Evolutionary conservation across 257 asterid species (phyloP).

Genomic region (Verbena officinalis): DNA sequence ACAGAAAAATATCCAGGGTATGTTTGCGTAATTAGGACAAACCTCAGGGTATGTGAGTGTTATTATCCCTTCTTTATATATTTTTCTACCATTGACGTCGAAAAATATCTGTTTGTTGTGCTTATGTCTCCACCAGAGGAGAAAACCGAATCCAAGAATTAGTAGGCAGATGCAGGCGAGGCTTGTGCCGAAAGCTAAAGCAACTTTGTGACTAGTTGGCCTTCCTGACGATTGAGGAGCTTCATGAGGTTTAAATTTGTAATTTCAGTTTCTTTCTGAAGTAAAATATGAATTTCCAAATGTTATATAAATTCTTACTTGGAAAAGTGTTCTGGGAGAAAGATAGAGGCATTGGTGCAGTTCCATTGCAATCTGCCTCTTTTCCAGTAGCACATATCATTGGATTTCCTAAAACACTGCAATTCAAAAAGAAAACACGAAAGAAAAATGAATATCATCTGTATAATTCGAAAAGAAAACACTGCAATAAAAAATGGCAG

Average conservation of each 20-base stretch:
- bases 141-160: slow-evolving; percentile 72
- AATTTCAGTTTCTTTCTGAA: not conserved
- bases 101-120: slow-evolving; percentile 77
- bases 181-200: slow-evolving; percentile 82
- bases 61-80: too few relatives aligned
- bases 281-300: not conserved
- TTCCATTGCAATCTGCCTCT: slow-evolving; percentile 81
- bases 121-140: slow-evolving; percentile 86
- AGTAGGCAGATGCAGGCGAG: slow-evolving; percentile 81
- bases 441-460: not conserved
- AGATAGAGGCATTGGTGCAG: slow-evolving; percentile 66
- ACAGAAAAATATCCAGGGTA: too few relatives aligned
- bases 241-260: slow-evolving; percentile 10
- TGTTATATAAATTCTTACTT: slow-evolving; percentile 47
- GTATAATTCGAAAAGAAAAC: too few relatives aligned
- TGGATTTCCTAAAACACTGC: slow-evolving; percentile 84
- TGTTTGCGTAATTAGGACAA: too few relatives aligned
- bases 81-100: slow-evolving; percentile 67
- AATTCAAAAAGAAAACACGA: too few relatives aligned
- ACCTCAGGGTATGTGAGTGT: too few relatives aligned
- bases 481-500: not conserved
- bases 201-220: slow-evolving; percentile 55
- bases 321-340: slow-evolving; percentile 53
- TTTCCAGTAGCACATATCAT: slow-evolving; percentile 89
- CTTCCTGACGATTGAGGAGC: slow-evolving; percentile 48